Conservation (phyloP, 2,329 filamentous ascomycete species). For the Bipolaris gigantea region DNA sequence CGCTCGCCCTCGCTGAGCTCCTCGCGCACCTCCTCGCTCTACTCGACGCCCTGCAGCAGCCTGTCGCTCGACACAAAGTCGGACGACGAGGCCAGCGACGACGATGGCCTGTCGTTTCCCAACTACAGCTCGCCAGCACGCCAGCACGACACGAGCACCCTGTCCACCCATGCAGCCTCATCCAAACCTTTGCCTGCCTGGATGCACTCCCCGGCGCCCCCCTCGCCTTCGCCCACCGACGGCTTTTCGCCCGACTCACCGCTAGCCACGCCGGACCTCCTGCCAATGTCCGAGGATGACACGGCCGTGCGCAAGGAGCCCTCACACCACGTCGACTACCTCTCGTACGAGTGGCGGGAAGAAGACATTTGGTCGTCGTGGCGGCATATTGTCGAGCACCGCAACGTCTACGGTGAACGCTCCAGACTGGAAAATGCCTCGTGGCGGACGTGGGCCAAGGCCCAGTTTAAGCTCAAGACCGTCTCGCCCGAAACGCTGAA, state of each 20-base stretch:
- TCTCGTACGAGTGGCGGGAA: conserved; percentile 90
- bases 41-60: conserved; percentile 66
- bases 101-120: conserved; percentile 51
- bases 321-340: conserved; percentile 89
- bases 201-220: conserved; percentile 46
- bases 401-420: conserved; percentile 77
- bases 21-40: conserved; percentile 56
- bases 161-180: conserved; percentile 27
- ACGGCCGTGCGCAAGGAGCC: conserved; percentile 73
- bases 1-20: conserved; percentile 40
- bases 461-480: conserved; percentile 82
- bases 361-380: conserved; percentile 98
- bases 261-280: conserved; percentile 60
- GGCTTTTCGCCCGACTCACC: conserved; percentile 46
- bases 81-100: conserved; percentile 49
- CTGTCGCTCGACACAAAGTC: conserved; percentile 63
- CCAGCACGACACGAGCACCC: conserved; percentile 16
- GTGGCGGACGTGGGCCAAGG: conserved; percentile 95
- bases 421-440: conserved; percentile 90
- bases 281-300: conserved; percentile 70
- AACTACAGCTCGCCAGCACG: conserved; percentile 41
- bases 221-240: conserved; percentile 57
- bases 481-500: conserved; percentile 90
- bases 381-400: conserved; percentile 84
- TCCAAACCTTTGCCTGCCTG: conserved; percentile 43